These are phyloP conservation scores for Yamadazyma siamensis DNA, from an alignment of 1,139 yeast species.

Conservation along the genomic window DNA sequence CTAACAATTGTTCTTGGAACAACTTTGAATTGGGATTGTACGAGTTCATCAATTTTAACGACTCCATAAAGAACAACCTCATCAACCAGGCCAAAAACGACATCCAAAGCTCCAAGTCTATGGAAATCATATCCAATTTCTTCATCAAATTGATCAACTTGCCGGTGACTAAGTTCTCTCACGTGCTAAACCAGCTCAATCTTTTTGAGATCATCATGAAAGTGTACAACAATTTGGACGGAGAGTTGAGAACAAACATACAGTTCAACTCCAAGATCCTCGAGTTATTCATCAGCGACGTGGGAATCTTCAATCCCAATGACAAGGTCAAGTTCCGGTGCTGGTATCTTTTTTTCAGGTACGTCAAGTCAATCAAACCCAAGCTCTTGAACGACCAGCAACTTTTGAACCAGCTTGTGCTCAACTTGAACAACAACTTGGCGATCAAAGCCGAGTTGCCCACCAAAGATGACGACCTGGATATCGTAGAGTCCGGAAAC, in stretches of 20 bases:
- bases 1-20: slow-evolving; percentile 57
- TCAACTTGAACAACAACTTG: slow-evolving; percentile 42
- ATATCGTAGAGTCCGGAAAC: slow-evolving; percentile 53
- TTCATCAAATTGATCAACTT: slow-evolving; percentile 62
- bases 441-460: slow-evolving; percentile 58
- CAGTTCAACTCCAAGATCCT: slow-evolving; percentile 62
- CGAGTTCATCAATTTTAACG: slow-evolving; percentile 77
- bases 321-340: slow-evolving; percentile 78
- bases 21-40: slow-evolving; percentile 81
- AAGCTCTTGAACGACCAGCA: slow-evolving; percentile 25
- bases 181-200: slow-evolving; percentile 74
- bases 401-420: slow-evolving; percentile 35
- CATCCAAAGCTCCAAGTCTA: slow-evolving; percentile 60
- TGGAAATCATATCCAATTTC: slow-evolving; percentile 55
- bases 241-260: slow-evolving; percentile 33
- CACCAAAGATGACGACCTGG: slow-evolving; percentile 49
- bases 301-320: slow-evolving; percentile 73
- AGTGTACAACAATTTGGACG: slow-evolving; percentile 64
- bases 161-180: slow-evolving; percentile 50
- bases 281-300: slow-evolving; percentile 72
- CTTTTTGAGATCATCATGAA: slow-evolving; percentile 85
- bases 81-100: slow-evolving; percentile 65
- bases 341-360: slow-evolving; percentile 87
- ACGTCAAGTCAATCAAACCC: slow-evolving; percentile 74
- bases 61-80: slow-evolving; percentile 70